A percentile compares a stretch with the other conserved stretches of the same genome.
Conservation (phyloP, 345 rosid genomes). For the Salix suchowensis region DNA sequence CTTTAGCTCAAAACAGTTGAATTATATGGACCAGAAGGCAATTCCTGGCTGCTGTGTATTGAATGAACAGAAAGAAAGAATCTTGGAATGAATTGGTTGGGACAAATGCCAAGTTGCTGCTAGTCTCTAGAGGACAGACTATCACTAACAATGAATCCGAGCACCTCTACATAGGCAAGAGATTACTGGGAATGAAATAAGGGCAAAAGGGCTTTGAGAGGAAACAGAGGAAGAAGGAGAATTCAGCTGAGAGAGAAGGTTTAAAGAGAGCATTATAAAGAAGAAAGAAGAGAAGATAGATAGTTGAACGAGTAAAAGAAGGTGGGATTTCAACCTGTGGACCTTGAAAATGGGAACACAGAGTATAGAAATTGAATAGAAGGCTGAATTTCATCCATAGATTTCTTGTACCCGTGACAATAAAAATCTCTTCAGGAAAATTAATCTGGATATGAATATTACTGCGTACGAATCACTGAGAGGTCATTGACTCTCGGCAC, state of each 20-base stretch:
- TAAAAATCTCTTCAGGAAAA: too few relatives aligned
- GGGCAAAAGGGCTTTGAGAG: not conserved
- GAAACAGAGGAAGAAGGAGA: not conserved
- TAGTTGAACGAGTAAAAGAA: constrained; percentile 24
- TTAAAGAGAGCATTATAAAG: not conserved
- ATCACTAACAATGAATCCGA: not conserved
- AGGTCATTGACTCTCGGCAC: too few relatives aligned
- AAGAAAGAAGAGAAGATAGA: not conserved
- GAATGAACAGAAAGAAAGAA: not conserved
- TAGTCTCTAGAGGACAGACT: not conserved
- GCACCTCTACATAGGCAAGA: not conserved
- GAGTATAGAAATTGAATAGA: not conserved
- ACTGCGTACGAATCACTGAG: not conserved
- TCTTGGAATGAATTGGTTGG: not conserved
- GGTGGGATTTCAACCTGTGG: not conserved
- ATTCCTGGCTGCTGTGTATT: too few relatives aligned
- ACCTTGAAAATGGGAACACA: not conserved
- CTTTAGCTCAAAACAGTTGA: not conserved
- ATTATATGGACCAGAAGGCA: not conserved
- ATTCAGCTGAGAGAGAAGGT: not conserved
- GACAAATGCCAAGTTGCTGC: constrained; percentile 8
- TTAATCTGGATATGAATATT: too few relatives aligned
- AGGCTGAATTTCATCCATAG: not conserved
- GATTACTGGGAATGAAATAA: not conserved
- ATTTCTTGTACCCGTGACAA: too few relatives aligned